These are phyloP conservation scores for Nicotiana noctiflora DNA, from an alignment of 257 asterid species.

Conservation along the genomic window DNA sequence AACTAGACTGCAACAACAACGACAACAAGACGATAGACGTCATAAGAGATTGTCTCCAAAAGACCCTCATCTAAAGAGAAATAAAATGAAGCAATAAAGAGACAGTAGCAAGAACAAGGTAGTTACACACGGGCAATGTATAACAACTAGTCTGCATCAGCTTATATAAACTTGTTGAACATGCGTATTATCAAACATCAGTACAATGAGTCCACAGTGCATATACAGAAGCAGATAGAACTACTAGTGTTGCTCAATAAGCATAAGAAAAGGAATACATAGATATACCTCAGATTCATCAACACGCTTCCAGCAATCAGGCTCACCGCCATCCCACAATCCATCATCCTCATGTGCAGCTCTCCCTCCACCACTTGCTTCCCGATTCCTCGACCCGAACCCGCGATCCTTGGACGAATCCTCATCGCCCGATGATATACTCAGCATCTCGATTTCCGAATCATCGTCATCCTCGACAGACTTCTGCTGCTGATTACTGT, in stretches of 20 bases:
- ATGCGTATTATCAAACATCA: not conserved
- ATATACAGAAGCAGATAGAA: not conserved
- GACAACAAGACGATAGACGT: too few relatives aligned
- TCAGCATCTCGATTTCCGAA: conserved; percentile 93
- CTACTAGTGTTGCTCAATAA: not conserved
- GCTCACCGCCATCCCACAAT: conserved; percentile 91
- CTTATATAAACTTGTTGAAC: not conserved
- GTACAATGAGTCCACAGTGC: not conserved
- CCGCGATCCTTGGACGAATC: conserved; percentile 48
- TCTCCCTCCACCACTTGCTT: conserved; percentile 26
- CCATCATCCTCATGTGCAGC: conserved; percentile 53
- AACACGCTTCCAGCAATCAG: too few relatives aligned
- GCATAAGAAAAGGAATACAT: not conserved
- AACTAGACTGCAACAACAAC: too few relatives aligned
- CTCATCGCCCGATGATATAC: conserved; percentile 98
- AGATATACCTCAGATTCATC: conserved; percentile 75
- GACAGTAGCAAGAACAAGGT: too few relatives aligned
- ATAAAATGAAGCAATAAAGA: too few relatives aligned
- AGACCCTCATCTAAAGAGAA: too few relatives aligned
- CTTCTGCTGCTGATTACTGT: conserved; percentile 20
- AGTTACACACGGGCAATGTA: too few relatives aligned
- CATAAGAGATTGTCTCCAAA: too few relatives aligned
- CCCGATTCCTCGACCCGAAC: conserved; percentile 28
- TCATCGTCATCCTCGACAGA: conserved; percentile 78
- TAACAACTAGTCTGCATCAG: too few relatives aligned